These are phyloP conservation scores for Przewalskia tangutica DNA, from an alignment of 257 asterid genomes.

Conservation along the genomic window DNA sequence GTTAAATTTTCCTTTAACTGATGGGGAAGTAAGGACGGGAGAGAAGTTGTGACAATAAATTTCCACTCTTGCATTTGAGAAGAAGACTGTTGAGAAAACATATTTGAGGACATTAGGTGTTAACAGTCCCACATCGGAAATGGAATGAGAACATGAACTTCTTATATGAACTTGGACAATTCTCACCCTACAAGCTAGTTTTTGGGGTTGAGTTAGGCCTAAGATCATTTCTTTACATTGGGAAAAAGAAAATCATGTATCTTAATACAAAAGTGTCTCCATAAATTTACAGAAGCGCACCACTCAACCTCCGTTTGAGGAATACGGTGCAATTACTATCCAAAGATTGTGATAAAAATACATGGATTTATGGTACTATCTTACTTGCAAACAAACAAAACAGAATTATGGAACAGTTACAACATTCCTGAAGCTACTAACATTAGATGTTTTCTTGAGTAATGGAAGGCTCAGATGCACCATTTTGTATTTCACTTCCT, in stretches of 20 bases:
- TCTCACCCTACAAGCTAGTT: too few relatives aligned
- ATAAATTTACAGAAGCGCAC: not conserved
- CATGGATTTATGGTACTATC: not conserved
- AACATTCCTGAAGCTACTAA: not conserved
- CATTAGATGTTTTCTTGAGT: constrained; percentile 12
- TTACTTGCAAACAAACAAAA: not conserved
- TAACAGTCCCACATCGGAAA: too few relatives aligned
- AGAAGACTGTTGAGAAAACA: not conserved
- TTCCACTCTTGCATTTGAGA: not conserved
- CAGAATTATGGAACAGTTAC: not conserved
- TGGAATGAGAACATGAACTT: too few relatives aligned
- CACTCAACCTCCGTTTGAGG: not conserved
- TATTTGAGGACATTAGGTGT: not conserved
- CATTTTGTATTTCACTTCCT: not conserved
- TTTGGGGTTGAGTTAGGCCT: too few relatives aligned
- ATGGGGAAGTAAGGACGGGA: not conserved
- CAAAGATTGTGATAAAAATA: not conserved
- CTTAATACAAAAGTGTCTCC: not conserved
- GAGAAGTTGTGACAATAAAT: not conserved
- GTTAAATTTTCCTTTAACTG: not conserved
- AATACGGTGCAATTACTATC: not conserved
- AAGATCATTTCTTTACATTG: too few relatives aligned
- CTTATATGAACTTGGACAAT: too few relatives aligned
- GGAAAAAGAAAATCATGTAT: not conserved
- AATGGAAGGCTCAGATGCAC: not conserved